A percentile compares a stretch with the other conserved stretches of the same genome.
Conservation (phyloP, 139 green algal genomes). For the Chlorella sorokiniana region DNA sequence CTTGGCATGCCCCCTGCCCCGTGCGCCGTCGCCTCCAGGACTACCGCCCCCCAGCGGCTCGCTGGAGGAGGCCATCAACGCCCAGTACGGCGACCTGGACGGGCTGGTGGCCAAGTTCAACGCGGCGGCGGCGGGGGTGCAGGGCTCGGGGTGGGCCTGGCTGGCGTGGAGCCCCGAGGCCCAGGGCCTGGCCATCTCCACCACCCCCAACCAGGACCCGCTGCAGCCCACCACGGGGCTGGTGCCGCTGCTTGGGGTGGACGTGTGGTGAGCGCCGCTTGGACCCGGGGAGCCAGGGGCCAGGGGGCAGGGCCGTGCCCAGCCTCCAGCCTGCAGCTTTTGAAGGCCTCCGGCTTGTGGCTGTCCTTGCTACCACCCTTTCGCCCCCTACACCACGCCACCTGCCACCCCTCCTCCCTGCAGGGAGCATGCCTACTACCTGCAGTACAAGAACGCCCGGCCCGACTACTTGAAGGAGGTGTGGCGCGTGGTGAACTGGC, state of each 20-base stretch:
- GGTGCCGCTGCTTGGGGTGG: conserved; percentile 85
- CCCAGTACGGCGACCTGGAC: conserved; percentile 90
- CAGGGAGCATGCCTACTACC: conserved; percentile 32
- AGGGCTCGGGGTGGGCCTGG: conserved; percentile 96
- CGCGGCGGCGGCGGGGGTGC: conserved; percentile 78
- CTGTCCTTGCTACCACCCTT: too few relatives aligned
- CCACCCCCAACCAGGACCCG: conserved; percentile 91
- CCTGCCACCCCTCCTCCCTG: neutral
- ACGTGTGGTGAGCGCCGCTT: conserved; percentile 5
- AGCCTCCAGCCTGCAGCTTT: too few relatives aligned
- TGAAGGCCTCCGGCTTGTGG: too few relatives aligned
- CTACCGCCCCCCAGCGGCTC: conserved; percentile 72
- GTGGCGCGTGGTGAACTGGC: conserved; percentile 98
- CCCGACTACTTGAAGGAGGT: conserved; percentile 96
- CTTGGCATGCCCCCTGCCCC: neutral
- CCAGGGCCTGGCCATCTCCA: conserved; percentile 75
- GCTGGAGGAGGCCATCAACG: conserved; percentile 80
- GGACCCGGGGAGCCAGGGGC: too few relatives aligned
- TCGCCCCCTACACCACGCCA: neutral
- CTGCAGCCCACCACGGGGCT: conserved; percentile 60
- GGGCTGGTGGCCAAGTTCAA: conserved; percentile 79
- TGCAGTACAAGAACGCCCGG: conserved; percentile 96
- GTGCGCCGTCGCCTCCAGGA: conserved; percentile 65
- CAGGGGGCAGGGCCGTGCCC: too few relatives aligned
- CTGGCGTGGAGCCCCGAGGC: conserved; percentile 84